Conservation (phyloP, 2,329 filamentous ascomycete species). For the Botrytis aclada region DNA sequence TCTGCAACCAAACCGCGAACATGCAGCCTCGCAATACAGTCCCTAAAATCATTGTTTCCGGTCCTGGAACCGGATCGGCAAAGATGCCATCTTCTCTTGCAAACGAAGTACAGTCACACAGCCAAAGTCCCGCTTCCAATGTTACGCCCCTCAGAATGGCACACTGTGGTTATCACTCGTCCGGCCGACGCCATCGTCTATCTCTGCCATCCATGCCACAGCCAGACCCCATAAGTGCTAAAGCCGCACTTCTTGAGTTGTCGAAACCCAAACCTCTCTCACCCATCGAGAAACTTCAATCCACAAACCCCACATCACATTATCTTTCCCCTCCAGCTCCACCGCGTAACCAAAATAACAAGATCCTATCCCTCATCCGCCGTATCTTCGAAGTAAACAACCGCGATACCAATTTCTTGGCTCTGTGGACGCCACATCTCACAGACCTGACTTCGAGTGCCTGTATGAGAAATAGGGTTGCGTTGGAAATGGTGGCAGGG, state of each 20-base stretch:
- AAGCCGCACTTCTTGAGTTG: fast-evolving
- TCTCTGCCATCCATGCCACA: neutral
- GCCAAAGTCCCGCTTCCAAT: neutral
- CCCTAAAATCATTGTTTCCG: neutral
- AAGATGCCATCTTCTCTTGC: neutral
- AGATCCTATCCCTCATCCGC: neutral
- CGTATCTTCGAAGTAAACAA: neutral
- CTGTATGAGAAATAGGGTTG: neutral
- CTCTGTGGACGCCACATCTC: neutral
- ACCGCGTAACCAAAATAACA: neutral
- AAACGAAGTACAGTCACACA: neutral
- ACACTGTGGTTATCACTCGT: neutral
- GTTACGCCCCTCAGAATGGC: fast-evolving
- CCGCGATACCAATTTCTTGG: neutral
- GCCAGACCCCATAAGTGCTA: neutral
- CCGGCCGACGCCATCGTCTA: neutral
- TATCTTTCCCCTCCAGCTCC: neutral
- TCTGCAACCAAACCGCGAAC: neutral
- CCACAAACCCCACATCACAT: neutral
- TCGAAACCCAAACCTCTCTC: fast-evolving
- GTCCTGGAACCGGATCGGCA: neutral
- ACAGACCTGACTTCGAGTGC: neutral
- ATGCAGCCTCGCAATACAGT: neutral
- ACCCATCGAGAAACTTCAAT: neutral
- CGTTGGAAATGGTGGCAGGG: neutral